These are phyloP conservation scores for Colletotrichum phormii DNA, from an alignment of 2,329 filamentous ascomycete genomes.

Conservation along the genomic window DNA sequence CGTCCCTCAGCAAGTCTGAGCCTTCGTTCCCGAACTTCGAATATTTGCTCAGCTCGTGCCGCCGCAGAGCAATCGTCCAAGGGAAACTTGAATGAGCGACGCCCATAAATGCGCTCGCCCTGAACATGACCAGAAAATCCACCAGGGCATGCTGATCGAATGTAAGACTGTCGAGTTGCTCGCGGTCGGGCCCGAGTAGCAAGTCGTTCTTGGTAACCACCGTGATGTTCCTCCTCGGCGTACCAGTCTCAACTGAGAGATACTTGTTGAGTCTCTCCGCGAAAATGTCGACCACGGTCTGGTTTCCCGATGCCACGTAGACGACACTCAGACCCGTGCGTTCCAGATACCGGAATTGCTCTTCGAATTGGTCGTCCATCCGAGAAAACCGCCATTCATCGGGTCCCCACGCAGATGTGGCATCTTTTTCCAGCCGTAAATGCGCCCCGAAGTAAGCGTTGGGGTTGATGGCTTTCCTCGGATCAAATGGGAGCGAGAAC, in stretches of 20 bases:
- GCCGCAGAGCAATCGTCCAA: conserved; percentile 47
- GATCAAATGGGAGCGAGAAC: conserved; percentile 42
- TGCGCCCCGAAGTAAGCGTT: conserved; percentile 47
- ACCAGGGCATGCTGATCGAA: conserved; percentile 49
- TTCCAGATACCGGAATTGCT: conserved; percentile 42
- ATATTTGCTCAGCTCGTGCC: conserved; percentile 47
- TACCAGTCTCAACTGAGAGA: not conserved
- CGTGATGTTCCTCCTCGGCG: conserved; percentile 36
- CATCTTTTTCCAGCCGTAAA: conserved; percentile 46
- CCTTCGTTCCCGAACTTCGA: conserved; percentile 42
- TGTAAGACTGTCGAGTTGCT: conserved; percentile 40
- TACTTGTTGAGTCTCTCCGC: conserved; percentile 30
- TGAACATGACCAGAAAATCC: conserved; percentile 48
- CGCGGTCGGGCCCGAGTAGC: conserved; percentile 38
- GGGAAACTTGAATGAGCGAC: conserved; percentile 48
- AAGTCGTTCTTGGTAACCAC: conserved; percentile 48
- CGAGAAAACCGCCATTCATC: conserved; percentile 46
- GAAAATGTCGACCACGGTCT: conserved; percentile 43
- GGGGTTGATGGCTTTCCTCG: conserved; percentile 39
- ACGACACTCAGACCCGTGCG: conserved; percentile 42
- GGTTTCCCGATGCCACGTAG: conserved; percentile 47
- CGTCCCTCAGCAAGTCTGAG: conserved; percentile 45
- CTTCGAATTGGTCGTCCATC: conserved; percentile 45
- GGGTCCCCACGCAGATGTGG: conserved; percentile 45
- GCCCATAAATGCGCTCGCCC: conserved; percentile 47